A percentile compares a stretch with the other conserved stretches of the same genome.
These are phyloP conservation scores for Saccharomycopsis oosterbeekiorum DNA, from an alignment of 805 yeast genomes.

Conservation along the genomic window DNA sequence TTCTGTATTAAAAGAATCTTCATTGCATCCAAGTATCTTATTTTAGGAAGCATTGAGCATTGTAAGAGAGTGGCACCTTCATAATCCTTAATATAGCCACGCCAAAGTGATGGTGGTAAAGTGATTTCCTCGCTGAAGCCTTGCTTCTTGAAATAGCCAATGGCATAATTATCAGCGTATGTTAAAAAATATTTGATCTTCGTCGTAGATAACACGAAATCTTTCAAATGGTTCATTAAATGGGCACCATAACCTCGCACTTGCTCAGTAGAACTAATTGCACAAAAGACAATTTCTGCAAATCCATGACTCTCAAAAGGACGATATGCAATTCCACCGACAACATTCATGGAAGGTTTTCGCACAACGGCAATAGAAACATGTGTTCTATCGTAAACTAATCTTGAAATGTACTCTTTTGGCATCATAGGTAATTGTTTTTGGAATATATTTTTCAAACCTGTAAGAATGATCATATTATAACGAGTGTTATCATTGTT, in stretches of 20 bases:
- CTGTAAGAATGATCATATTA: constrained; percentile 84
- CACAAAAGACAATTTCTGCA: constrained; percentile 98
- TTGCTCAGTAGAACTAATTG: constrained; percentile 94
- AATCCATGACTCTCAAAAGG: constrained; percentile 86
- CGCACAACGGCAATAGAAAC: constrained; percentile 92
- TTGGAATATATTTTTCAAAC: constrained; percentile 91
- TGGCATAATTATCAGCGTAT: constrained; percentile 97
- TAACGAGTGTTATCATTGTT: constrained; percentile 88
- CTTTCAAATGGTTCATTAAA: constrained; percentile 94
- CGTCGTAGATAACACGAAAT: constrained; percentile 83
- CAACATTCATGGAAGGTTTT: constrained; percentile 78
- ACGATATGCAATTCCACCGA: constrained; percentile 94
- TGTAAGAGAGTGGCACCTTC: constrained; percentile 99
- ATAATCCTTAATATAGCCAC: constrained; percentile 97
- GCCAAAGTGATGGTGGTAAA: constrained; percentile 79
- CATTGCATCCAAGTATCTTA: constrained; percentile 80
- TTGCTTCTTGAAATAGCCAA: constrained; percentile 96
- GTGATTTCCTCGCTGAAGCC: constrained; percentile 95
- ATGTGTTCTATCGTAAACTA: constrained; percentile 91
- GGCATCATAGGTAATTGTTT: constrained; percentile 99
- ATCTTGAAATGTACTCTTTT: constrained; percentile 85
- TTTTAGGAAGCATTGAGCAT: constrained; percentile 83
- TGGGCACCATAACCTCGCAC: constrained; percentile 99
- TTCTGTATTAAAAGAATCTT: constrained; percentile 80
- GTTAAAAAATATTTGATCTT: constrained; percentile 81